Conservation (phyloP, 1,284 basidiomycete genomes). For the Tylopilus sp. region DNA sequence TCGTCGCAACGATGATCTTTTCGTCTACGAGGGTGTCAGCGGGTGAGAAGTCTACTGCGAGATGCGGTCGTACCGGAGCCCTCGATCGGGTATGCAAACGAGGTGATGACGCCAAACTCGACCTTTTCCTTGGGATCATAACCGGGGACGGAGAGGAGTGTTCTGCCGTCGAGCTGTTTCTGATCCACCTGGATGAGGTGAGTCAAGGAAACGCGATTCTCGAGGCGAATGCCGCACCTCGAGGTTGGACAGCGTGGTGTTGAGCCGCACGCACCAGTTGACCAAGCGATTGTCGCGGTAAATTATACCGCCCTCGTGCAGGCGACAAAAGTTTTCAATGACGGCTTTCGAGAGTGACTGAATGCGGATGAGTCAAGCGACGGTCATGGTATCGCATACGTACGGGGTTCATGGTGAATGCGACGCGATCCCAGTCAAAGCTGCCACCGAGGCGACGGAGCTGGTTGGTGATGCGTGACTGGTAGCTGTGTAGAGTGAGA, state of each 20-base stretch:
- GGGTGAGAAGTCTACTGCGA: background rate
- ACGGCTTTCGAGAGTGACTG: conserved; percentile 85
- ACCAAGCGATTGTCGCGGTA: conserved; percentile 98
- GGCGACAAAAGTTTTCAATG: conserved; percentile 85
- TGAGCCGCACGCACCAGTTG: conserved; percentile 97
- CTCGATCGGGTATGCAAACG: conserved; percentile 92
- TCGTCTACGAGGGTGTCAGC: conserved; percentile 58
- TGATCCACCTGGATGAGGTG: conserved; percentile 75
- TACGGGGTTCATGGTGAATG: conserved; percentile 95
- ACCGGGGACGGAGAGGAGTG: conserved; percentile 88
- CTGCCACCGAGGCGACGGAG: conserved; percentile 89
- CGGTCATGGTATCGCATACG: conserved; percentile 14
- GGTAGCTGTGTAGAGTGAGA: conserved; percentile 60
- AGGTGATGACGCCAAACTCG: conserved; percentile 96
- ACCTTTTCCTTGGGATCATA: conserved; percentile 94
- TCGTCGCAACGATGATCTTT: conserved; percentile 92
- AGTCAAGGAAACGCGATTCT: background rate
- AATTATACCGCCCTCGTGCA: conserved; percentile 92
- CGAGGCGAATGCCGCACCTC: conserved; percentile 57
- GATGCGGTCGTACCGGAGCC: conserved; percentile 58
- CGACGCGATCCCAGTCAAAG: conserved; percentile 91
- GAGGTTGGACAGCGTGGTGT: conserved; percentile 95
- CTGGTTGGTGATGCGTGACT: conserved; percentile 88
- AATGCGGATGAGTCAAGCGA: background rate
- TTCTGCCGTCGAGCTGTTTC: conserved; percentile 87